Conservation (phyloP, 257 asterid genomes). For the Thymus mandschuricus region DNA sequence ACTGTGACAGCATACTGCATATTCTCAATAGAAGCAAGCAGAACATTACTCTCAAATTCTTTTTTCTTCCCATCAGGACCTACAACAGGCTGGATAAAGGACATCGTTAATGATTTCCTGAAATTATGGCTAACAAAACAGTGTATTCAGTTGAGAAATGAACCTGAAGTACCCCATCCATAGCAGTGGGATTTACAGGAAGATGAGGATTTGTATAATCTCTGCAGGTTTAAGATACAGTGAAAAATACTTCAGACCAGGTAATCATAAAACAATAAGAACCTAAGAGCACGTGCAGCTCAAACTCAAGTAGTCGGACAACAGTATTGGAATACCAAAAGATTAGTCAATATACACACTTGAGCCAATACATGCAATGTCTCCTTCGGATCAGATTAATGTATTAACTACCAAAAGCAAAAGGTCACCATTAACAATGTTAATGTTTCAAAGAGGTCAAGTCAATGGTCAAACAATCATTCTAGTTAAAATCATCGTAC, state of each 20-base stretch:
- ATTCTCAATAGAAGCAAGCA: conserved; percentile 80
- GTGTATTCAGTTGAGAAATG: conserved; percentile 27
- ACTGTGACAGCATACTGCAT: conserved; percentile 85
- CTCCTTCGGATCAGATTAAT: background rate
- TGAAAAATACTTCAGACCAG: conserved; percentile 27
- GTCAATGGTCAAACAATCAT: background rate
- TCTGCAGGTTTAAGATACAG: conserved; percentile 49
- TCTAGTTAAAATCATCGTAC: background rate
- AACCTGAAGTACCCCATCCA: conserved; percentile 78
- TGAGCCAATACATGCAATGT: background rate
- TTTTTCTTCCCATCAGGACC: conserved; percentile 82
- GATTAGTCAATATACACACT: background rate
- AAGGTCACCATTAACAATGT: background rate
- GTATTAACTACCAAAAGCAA: background rate
- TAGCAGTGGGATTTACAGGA: conserved; percentile 80
- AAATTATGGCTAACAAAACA: conserved; percentile 21
- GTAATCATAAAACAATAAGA: background rate
- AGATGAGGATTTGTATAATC: conserved; percentile 88
- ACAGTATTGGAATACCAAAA: background rate
- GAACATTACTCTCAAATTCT: conserved; percentile 78
- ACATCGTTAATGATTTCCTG: conserved; percentile 30
- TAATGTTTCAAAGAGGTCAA: conserved; percentile 9
- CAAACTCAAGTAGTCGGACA: background rate
- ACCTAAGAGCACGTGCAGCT: background rate
- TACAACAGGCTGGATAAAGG: conserved; percentile 65